Conservation (phyloP, 225 moss, liverwort and hornwort species). For the Marchantia polymorpha region DNA sequence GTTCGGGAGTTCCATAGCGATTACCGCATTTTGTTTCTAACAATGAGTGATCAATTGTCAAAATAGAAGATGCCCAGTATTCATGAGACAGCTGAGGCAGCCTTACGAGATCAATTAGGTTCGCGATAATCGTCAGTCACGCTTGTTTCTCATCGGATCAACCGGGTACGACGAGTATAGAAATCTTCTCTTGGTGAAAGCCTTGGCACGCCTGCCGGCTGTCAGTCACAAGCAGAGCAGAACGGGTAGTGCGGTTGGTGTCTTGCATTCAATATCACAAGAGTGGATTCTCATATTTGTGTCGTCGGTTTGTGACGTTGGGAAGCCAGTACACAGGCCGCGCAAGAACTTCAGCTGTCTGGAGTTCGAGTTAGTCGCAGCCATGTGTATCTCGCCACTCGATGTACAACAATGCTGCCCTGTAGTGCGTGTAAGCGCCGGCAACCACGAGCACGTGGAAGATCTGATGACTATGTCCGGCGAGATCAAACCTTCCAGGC, state of each 20-base stretch:
- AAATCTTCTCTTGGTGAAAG: too few species aligned
- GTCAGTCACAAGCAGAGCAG: neutral
- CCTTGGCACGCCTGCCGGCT: neutral
- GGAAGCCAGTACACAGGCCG: neutral
- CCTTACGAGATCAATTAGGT: too few species aligned
- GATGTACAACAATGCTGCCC: conserved; percentile 77
- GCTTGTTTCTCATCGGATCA: too few species aligned
- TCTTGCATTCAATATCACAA: neutral
- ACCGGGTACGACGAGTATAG: too few species aligned
- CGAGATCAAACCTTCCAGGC: conserved; percentile 84
- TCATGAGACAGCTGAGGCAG: too few species aligned
- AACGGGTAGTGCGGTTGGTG: neutral
- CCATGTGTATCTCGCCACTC: conserved; percentile 81
- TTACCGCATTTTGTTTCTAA: too few species aligned
- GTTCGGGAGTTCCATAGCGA: too few species aligned
- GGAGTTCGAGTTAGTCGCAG: conserved; percentile 36
- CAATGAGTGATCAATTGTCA: too few species aligned
- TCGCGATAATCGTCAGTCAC: too few species aligned
- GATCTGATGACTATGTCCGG: conserved; percentile 92
- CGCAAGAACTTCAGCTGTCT: neutral
- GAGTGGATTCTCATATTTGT: neutral
- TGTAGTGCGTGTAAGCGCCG: conserved; percentile 88
- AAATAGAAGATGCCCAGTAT: too few species aligned
- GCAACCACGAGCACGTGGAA: conserved; percentile 88
- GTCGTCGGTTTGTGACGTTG: neutral